Evolutionary conservation across 176 grass and related monocot genomes (phyloP).

Genomic region (Oryza australiensis): DNA sequence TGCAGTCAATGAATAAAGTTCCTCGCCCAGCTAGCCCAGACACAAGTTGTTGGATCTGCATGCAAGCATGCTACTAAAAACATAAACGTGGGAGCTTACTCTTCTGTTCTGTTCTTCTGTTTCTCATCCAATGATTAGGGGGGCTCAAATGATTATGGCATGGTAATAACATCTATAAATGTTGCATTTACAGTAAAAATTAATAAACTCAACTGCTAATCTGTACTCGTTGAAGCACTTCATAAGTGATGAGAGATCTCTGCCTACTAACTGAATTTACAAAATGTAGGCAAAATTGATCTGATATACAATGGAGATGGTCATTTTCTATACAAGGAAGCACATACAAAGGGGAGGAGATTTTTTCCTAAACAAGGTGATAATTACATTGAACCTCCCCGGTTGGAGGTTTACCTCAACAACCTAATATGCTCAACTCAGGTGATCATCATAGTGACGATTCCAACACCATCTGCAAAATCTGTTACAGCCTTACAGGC

Average conservation of each 20-base stretch:
- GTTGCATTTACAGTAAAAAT: neutral
- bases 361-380: neutral
- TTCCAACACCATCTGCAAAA: neutral
- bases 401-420: neutral
- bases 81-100: constrained; percentile 33
- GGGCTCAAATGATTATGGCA: neutral
- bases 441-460: neutral
- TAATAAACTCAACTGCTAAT: neutral
- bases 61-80: neutral
- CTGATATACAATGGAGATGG: constrained; percentile 5
- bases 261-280: neutral
- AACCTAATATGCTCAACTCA: neutral
- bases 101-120: neutral
- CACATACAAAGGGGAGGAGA: neutral
- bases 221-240: neutral
- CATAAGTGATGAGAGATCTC: neutral
- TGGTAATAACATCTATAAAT: neutral
- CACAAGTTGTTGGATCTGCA: constrained; percentile 26
- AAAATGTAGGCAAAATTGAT: constrained; percentile 4
- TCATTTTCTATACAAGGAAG: neutral
- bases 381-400: neutral
- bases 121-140: neutral
- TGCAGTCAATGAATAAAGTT: constrained; percentile 29
- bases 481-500: neutral
- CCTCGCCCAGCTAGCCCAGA: constrained; percentile 2